Percentiles rank a stretch among this genome's conserved stretches.
phyloP scores from a whole-genome alignment of 306 rosid species.

The Leucaena leucocephala region DNA sequence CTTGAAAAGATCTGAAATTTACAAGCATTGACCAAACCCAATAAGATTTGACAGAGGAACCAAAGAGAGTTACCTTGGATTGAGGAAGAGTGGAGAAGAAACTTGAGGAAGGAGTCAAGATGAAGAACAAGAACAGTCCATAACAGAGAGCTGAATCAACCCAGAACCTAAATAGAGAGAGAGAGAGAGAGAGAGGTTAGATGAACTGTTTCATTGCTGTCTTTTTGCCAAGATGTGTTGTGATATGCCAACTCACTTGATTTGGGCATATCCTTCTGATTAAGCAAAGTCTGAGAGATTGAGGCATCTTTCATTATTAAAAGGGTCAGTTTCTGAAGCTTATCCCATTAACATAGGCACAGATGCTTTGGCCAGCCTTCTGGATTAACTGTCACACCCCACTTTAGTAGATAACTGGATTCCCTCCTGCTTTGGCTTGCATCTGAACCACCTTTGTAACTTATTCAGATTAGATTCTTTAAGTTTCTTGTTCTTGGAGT shows the following conservation, averaged over 20 bases:
- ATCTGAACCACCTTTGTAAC: not conserved
- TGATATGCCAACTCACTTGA: slow-evolving; percentile 52
- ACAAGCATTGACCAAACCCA: slow-evolving; percentile 1
- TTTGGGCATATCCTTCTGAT: slow-evolving; percentile 43
- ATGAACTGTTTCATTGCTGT: slow-evolving; percentile 34
- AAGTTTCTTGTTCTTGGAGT: not conserved
- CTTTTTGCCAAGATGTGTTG: slow-evolving; percentile 13
- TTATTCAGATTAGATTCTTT: not conserved
- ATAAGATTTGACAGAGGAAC: slow-evolving; percentile 6
- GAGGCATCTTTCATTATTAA: slow-evolving; percentile 29
- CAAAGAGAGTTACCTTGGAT: slow-evolving; percentile 35
- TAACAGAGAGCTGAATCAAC: slow-evolving; percentile 31
- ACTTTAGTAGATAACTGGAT: not conserved
- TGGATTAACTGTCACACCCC: slow-evolving; percentile 1
- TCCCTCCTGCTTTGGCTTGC: slow-evolving; percentile 3
- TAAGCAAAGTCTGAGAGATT: slow-evolving; percentile 50
- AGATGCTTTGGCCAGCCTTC: slow-evolving; percentile 39
- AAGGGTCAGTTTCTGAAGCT: slow-evolving; percentile 29
- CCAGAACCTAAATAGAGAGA: slow-evolving; percentile 37
- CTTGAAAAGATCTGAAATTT: not conserved
- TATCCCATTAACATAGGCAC: slow-evolving; percentile 11
- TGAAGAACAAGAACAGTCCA: slow-evolving; percentile 12
- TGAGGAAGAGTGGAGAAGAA: slow-evolving; percentile 30
- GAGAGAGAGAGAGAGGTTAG: slow-evolving; percentile 10
- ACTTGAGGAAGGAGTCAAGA: slow-evolving; percentile 23